A percentile compares a stretch with the other conserved stretches of the same genome.
These are phyloP conservation scores for Vigna reflexopilosa DNA, from an alignment of 306 rosid species.

Conservation along the genomic window DNA sequence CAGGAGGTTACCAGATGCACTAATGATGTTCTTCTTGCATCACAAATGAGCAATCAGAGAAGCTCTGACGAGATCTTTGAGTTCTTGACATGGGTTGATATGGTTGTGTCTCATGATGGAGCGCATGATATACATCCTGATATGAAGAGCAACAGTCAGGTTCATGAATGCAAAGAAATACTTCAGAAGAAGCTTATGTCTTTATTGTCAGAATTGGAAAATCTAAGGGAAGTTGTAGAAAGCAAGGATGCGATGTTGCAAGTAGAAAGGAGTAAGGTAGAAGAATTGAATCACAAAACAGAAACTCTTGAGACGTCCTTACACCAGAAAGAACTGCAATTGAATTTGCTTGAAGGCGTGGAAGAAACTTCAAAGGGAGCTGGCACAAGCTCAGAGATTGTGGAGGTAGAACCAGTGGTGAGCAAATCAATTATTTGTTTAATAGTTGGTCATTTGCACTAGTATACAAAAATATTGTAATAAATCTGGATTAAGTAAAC, in stretches of 20 bases:
- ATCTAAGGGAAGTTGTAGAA: slow-evolving; percentile 62
- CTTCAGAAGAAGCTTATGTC: slow-evolving; percentile 69
- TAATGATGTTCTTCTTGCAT: slow-evolving; percentile 85
- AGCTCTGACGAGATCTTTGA: slow-evolving; percentile 68
- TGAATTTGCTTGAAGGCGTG: slow-evolving; percentile 82
- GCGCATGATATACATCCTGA: slow-evolving; percentile 55
- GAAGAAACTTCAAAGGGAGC: slow-evolving; percentile 65
- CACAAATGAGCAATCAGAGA: slow-evolving; percentile 72
- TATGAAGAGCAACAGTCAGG: slow-evolving; percentile 53
- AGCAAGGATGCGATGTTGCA: slow-evolving; percentile 77
- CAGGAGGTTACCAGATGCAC: slow-evolving; percentile 98
- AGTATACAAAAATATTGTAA: slow-evolving; percentile 13
- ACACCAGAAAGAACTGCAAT: slow-evolving; percentile 68
- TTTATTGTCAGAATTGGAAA: slow-evolving; percentile 69
- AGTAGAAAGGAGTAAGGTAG: slow-evolving; percentile 75
- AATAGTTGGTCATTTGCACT: slow-evolving; percentile 5
- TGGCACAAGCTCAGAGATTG: slow-evolving; percentile 69
- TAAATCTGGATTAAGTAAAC: slow-evolving; percentile 24
- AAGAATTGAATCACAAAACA: slow-evolving; percentile 64
- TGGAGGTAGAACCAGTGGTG: slow-evolving; percentile 88
- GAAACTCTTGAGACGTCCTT: slow-evolving; percentile 74
- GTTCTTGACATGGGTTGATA: slow-evolving; percentile 79
- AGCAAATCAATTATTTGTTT: slow-evolving; percentile 50
- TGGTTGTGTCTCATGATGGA: slow-evolving; percentile 59
- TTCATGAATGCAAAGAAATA: slow-evolving; percentile 68